Evolutionary conservation across 2,329 filamentous ascomycete species (phyloP).

Genomic region (Monilinia polystroma): DNA sequence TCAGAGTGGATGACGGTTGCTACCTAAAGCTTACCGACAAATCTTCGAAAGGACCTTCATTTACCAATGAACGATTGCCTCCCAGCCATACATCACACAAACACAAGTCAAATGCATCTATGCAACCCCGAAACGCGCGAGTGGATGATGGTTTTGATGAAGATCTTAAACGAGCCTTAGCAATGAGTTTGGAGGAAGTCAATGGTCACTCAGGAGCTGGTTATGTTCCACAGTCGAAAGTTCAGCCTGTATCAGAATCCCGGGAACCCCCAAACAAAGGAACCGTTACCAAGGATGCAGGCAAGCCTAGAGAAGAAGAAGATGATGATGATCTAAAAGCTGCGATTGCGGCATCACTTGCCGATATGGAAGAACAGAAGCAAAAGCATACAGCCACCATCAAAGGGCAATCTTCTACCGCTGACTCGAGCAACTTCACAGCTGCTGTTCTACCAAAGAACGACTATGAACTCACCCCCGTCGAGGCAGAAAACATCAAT

Average conservation of each 20-base stretch:
- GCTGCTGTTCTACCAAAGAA: constrained; percentile 71
- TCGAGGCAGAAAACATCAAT: constrained; percentile 97
- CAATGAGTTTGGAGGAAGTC: constrained; percentile 96
- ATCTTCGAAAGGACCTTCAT: constrained; percentile 48
- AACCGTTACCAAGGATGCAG: constrained; percentile 42
- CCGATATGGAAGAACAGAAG: constrained; percentile 98
- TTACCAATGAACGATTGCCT: constrained; percentile 47
- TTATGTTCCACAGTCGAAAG: constrained; percentile 66
- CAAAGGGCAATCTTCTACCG: constrained; percentile 70
- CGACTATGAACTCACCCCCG: constrained; percentile 88
- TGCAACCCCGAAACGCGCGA: constrained; percentile 88
- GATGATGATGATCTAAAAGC: constrained; percentile 78
- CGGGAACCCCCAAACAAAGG: constrained; percentile 33
- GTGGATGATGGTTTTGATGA: constrained; percentile 92
- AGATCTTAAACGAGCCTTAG: constrained; percentile 86
- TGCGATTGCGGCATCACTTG: constrained; percentile 89
- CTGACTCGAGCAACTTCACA: constrained; percentile 47
- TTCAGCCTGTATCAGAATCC: constrained; percentile 40
- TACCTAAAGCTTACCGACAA: constrained; percentile 85
- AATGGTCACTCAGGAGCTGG: constrained; percentile 68
- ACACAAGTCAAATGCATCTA: constrained; percentile 62
- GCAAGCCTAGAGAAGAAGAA: constrained; percentile 70
- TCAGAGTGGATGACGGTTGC: constrained; percentile 94
- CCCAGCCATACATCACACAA: constrained; percentile 53
- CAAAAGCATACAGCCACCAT: constrained; percentile 80